Evolutionary conservation across 2,329 filamentous ascomycete species (phyloP), one percentile per base, ranked within the genome.

Genomic region (Chrysosporium keratinophilum): DNA sequence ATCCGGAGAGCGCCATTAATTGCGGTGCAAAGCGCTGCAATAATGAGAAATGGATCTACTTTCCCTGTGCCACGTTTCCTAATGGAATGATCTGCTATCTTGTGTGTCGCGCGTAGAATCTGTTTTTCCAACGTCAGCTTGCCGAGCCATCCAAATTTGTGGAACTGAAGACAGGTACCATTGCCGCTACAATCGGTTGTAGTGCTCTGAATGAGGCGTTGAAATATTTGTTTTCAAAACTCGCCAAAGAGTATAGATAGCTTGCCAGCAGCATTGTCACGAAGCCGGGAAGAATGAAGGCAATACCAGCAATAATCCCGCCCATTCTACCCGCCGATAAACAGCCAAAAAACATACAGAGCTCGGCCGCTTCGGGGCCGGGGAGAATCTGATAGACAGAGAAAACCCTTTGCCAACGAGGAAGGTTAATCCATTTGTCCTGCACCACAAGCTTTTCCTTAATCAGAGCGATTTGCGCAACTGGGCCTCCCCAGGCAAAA

Each of bases 321-420:
- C 44, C 44, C 10, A 47, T 12, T n/a, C 44, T 47, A 10, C 44
- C 44, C 33, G 33, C 33, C 12, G 33, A 34, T 11, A 47, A 15
- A 15, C 44, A 47, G 5, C 44, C 44, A 33, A 47, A 47, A 31
- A 47, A 47, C 44, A 47, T 47, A 14, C 44, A 47, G 11, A 47
- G 44, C 9, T 47, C 44, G 5, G 44, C 44, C 5, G 44, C 44
- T 47, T 47, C 44, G 5, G 44, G 44, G 3, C 44, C 44, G 2
- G 44, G 44, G 17, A 47, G 23, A 12, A 47, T 47, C 12, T 47
- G 44, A 14, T 47, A 47, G 11, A 47, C 44, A 15, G 44, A 28
- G 17, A 47, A 47, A 28, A 47, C 44, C 15, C 44, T 19, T 14
- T 47, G 44, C 10, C 28, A 47, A 10, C 44, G 14, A 34, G 44